Evolutionary conservation across 352 stramenopile species (phyloP), one percentile per base, ranked within the genome.

Genomic region (Phytophthora melonis): DNA sequence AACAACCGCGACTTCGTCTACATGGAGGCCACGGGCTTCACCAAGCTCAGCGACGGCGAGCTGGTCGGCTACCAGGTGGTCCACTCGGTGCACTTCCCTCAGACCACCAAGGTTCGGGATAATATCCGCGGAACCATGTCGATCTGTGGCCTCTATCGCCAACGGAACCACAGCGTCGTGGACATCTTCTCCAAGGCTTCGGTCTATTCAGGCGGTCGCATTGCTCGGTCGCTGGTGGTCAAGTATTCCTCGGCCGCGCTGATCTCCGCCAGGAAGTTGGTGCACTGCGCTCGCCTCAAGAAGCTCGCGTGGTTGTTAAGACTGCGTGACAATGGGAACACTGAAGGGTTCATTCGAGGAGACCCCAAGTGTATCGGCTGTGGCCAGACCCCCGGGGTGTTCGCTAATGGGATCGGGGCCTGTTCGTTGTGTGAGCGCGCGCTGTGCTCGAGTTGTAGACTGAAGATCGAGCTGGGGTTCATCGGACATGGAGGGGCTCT

Each of bases 1-100:
- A 80, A 74, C 61, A 73, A 70, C 5, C 76, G 77, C 13, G 79
- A 86, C 68, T 57, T 81, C 16, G 74, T 86, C 3, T 80, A 81
- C 36, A 63, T 83, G 39, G 77, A 86, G 19, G 68, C 67, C 6
- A 84, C 79, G 14, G 82, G 82, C 10, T 82, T 85, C 11, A 71
- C 56, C 3, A 72, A 72, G 47, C 66, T 90, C 9, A 69, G 70
- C 16, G 63, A 73, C 19, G 81, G 81, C 27, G 83, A 92, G 43
- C 53, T 72, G 30, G 66, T 93, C 47, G 84, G 84, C n/a, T 93
- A 83, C 65, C 86, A 92, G 16, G 61, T 93, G 21, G 59, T 88
- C 14, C 86, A 92, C 73, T 91, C 83, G 34, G 78, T 93, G 23
- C 65, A 83, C 18, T 88, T 93, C 59, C 76, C 78, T 6, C 70